These are phyloP conservation scores for Taphrina confusa DNA, from an alignment of 1,139 yeast species.

Conservation along the genomic window DNA sequence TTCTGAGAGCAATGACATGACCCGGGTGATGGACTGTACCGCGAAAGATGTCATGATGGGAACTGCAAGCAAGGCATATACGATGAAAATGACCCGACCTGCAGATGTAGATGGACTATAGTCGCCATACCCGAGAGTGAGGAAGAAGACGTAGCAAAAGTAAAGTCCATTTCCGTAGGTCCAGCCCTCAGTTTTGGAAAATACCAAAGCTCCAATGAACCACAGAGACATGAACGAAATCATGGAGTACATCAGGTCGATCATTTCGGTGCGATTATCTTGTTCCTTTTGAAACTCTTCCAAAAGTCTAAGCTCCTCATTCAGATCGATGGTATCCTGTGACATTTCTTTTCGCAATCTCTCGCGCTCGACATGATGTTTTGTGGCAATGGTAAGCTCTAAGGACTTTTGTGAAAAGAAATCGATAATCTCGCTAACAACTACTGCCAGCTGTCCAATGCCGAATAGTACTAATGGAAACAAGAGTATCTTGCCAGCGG, in stretches of 20 bases:
- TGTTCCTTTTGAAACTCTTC: constrained; percentile 13
- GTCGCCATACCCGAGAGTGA: constrained; percentile 86
- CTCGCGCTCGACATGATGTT: constrained; percentile 3
- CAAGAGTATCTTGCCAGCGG: constrained; percentile 26
- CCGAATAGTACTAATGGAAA: constrained; percentile 30
- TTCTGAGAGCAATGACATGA: constrained; percentile 13
- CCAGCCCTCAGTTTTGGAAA: constrained; percentile 64
- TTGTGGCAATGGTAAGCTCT: background rate
- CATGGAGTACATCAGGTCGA: constrained; percentile 12
- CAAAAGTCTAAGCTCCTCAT: constrained; percentile 8
- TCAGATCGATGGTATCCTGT: constrained; percentile 5
- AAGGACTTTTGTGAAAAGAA: constrained; percentile 10
- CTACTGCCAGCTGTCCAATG: constrained; percentile 22
- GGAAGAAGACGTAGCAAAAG: constrained; percentile 69
- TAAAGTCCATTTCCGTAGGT: constrained; percentile 66
- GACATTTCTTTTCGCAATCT: constrained; percentile 7
- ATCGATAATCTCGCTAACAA: constrained; percentile 17
- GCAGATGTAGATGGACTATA: constrained; percentile 62
- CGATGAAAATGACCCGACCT: constrained; percentile 70
- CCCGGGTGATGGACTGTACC: constrained; percentile 25
- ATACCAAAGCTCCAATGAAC: constrained; percentile 70
- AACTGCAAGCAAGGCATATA: constrained; percentile 79
- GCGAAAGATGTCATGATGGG: constrained; percentile 68
- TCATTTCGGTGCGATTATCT: constrained; percentile 9
- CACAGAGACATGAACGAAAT: constrained; percentile 60